A percentile compares a stretch with the other conserved stretches of the same genome.
Conservation (phyloP, 257 asterid genomes). For the Ilex aquifolium region DNA sequence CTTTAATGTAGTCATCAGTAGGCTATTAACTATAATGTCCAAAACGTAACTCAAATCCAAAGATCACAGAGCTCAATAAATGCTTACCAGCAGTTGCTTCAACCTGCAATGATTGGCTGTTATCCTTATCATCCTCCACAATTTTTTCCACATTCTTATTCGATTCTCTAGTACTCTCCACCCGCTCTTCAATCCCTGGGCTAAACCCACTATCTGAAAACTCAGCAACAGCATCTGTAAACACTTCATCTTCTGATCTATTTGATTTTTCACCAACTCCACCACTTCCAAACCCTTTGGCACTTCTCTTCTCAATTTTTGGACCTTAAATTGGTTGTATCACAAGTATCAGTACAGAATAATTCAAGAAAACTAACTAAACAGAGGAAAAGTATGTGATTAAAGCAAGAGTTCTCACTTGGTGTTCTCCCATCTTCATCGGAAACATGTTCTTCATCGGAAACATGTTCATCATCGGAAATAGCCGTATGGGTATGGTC, state of each 20-base stretch:
- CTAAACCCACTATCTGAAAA: slow-evolving; percentile 56
- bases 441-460: slow-evolving; percentile 52
- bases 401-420: slow-evolving; percentile 31
- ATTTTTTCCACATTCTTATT: slow-evolving; percentile 25
- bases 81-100: slow-evolving; percentile 41
- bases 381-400: not conserved
- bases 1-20: not conserved
- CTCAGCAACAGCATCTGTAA: slow-evolving; percentile 66
- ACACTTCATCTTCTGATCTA: slow-evolving; percentile 68
- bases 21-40: not conserved
- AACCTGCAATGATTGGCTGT: slow-evolving; percentile 17
- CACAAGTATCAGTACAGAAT: too few species aligned
- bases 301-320: slow-evolving; percentile 24
- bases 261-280: slow-evolving; percentile 36
- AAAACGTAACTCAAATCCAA: not conserved
- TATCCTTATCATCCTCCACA: slow-evolving; percentile 27
- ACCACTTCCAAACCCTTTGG: slow-evolving; percentile 23
- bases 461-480: slow-evolving; percentile 53
- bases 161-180: slow-evolving; percentile 20
- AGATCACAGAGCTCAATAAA: slow-evolving; percentile 7
- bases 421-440: slow-evolving; percentile 54
- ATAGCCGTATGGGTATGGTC: slow-evolving; percentile 25
- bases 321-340: slow-evolving; percentile 27
- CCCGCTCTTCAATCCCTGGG: slow-evolving; percentile 34
- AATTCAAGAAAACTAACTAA: not conserved